Evolutionary conservation across 2,329 filamentous ascomycete species (phyloP).

Genomic region (Paramyrothecium roridum): DNA sequence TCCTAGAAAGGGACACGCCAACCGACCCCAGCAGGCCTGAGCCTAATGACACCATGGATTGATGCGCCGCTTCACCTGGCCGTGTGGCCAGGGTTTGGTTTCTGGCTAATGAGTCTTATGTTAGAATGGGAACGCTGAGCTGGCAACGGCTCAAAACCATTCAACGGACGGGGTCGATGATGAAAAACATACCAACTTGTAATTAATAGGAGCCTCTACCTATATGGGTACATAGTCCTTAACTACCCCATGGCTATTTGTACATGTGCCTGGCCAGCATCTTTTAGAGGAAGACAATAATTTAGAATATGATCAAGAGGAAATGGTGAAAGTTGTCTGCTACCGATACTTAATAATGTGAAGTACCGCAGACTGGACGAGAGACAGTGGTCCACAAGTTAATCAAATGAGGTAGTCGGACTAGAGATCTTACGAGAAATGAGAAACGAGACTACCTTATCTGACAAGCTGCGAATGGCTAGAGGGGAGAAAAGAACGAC

Average conservation of each 20-base stretch:
- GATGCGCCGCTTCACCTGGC: too few species aligned
- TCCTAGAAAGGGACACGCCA: too few species aligned
- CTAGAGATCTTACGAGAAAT: too few species aligned
- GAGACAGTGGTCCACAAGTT: too few species aligned
- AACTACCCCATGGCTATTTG: neutral
- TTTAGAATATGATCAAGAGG: neutral
- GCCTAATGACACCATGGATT: neutral
- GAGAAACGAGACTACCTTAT: too few species aligned
- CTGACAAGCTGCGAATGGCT: too few species aligned
- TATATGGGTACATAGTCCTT: neutral
- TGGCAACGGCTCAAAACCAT: neutral
- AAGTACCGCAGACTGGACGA: too few species aligned
- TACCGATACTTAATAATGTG: too few species aligned
- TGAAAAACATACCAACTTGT: neutral
- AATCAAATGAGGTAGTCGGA: too few species aligned
- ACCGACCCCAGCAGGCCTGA: neutral
- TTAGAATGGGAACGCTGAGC: neutral
- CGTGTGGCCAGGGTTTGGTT: too few species aligned
- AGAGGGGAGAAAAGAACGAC: too few species aligned
- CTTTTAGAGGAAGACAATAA: neutral
- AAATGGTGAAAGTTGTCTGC: neutral
- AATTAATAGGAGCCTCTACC: neutral
- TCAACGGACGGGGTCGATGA: neutral
- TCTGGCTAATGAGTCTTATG: too few species aligned
- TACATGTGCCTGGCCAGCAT: neutral